These are phyloP conservation scores for Cydonia oblonga DNA, from an alignment of 331 rosid species.

Conservation along the genomic window DNA sequence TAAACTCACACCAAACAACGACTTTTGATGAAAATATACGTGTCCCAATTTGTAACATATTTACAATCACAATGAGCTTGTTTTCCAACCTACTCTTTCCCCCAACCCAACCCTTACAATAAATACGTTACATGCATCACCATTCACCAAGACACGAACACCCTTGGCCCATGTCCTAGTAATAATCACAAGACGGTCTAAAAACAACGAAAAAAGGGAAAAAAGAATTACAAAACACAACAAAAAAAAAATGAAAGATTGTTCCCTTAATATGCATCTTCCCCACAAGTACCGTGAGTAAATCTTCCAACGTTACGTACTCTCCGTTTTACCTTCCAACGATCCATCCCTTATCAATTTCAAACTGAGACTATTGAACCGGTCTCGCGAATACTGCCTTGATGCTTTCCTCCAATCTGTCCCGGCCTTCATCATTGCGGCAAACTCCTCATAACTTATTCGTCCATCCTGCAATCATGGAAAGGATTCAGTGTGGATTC, in stretches of 20 bases:
- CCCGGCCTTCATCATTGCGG: slow-evolving; percentile 93
- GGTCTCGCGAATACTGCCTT: slow-evolving; percentile 88
- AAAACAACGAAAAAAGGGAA: not conserved
- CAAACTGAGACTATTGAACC: slow-evolving; percentile 72
- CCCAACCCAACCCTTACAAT: slow-evolving; percentile 14
- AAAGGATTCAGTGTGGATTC: slow-evolving; percentile 12
- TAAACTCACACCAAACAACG: not conserved
- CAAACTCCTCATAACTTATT: slow-evolving; percentile 81
- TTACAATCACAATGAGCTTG: slow-evolving; percentile 36
- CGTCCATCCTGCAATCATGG: slow-evolving; percentile 63
- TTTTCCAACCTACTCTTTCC: slow-evolving; percentile 17
- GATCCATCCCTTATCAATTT: slow-evolving; percentile 70
- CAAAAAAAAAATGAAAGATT: slow-evolving; percentile 8
- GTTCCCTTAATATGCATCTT: slow-evolving; percentile 17
- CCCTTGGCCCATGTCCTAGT: slow-evolving; percentile 20
- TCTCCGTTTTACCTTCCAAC: slow-evolving; percentile 26
- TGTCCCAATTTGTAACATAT: slow-evolving; percentile 19
- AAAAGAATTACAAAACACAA: slow-evolving; percentile 13
- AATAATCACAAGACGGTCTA: slow-evolving; percentile 16
- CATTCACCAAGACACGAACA: slow-evolving; percentile 20
- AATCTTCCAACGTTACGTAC: slow-evolving; percentile 22
- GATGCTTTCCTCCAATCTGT: slow-evolving; percentile 99
- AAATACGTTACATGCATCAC: slow-evolving; percentile 13
- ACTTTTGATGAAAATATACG: slow-evolving; percentile 5
- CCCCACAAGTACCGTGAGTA: slow-evolving; percentile 5